Evolutionary conservation across 1,284 basidiomycete genomes (phyloP), one percentile per base, ranked within the genome.

Genomic region (Fomitopsis betulina): DNA sequence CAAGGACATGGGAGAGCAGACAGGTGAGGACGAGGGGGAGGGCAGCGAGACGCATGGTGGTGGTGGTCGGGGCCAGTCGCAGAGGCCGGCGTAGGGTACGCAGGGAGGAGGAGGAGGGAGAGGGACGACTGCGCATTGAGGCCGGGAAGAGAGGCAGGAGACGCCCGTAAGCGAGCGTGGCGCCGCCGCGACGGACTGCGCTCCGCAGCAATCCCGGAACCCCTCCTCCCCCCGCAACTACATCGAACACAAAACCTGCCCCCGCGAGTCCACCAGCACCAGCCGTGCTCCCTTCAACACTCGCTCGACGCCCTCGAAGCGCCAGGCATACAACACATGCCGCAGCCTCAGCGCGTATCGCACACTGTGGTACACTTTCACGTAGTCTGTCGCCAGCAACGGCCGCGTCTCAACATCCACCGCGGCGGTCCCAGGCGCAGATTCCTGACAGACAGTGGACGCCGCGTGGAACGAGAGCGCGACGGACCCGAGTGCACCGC

Each of bases 311-410:
- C n/a, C n/a, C n/a, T n/a, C n/a, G n/a, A n/a, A n/a, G n/a, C n/a
- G n/a, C 81, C 86, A 88, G 4, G 76, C 73, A 67, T 84, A 76
- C 35, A 89, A 69, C 19, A 82, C 65, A 58, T 73, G 79, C 38
- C 86, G 76, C 7, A 88, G 63, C 58, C 72, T 68, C 70, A 83
- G 75, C 17, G 82, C 75, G 59, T 77, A 74, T 23, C 65, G 60
- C 19, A 77, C 74, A 61, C 85, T 83, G 64, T 86, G 84, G 67
- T 84, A 85, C 23, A 89, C 66, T 68, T 85, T 86, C 73, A 89
- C 78, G 64, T 84, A 75, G 63, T 86, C 84, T 39, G 76, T 66
- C 3, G 61, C 63, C 30, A 70, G 69, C 33, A 82, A 25, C 25
- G 45, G 13, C 13, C 4, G 60, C 51, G 60, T 60, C 60, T 58